Evolutionary conservation across 2,329 filamentous ascomycete species (phyloP).

Genomic region (Calonectria pauciramosa): DNA sequence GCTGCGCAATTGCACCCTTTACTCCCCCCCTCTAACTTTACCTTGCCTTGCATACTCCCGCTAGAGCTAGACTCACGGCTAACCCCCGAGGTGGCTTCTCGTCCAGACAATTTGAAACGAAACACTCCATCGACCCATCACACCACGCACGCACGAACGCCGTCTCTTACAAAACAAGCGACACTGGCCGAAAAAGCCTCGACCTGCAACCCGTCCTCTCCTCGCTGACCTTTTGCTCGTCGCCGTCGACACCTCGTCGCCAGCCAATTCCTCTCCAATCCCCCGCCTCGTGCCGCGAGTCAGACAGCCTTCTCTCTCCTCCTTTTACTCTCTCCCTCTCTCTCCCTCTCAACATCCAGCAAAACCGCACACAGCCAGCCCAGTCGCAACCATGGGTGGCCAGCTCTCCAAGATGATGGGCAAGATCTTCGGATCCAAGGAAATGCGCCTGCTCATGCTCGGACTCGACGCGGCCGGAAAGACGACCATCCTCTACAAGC

Average conservation of each 20-base stretch:
- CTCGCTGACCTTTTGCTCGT: background rate
- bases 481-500: slow-evolving; percentile 98
- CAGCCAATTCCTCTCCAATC: background rate
- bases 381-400: slow-evolving; percentile 80
- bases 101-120: slow-evolving; percentile 30
- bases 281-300: slow-evolving; percentile 17
- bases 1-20: background rate
- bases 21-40: background rate
- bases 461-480: slow-evolving; percentile 98
- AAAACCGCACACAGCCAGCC: background rate
- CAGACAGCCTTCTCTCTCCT: background rate
- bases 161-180: slow-evolving; percentile 8
- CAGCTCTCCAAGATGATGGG: slow-evolving; percentile 96
- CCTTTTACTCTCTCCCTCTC: background rate
- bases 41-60: background rate
- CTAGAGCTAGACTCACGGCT: slow-evolving; percentile 15
- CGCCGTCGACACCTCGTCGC: background rate
- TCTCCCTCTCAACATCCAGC: background rate
- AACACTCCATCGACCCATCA: slow-evolving; percentile 30
- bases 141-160: slow-evolving; percentile 26
- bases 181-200: background rate
- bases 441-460: slow-evolving; percentile 98
- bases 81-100: slow-evolving; percentile 18
- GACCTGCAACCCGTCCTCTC: background rate
- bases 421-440: slow-evolving; percentile 99